Evolutionary conservation across 2,329 filamentous ascomycete species (phyloP), one percentile per base, ranked within the genome.

Genomic region (Plenodomus lindquistii): DNA sequence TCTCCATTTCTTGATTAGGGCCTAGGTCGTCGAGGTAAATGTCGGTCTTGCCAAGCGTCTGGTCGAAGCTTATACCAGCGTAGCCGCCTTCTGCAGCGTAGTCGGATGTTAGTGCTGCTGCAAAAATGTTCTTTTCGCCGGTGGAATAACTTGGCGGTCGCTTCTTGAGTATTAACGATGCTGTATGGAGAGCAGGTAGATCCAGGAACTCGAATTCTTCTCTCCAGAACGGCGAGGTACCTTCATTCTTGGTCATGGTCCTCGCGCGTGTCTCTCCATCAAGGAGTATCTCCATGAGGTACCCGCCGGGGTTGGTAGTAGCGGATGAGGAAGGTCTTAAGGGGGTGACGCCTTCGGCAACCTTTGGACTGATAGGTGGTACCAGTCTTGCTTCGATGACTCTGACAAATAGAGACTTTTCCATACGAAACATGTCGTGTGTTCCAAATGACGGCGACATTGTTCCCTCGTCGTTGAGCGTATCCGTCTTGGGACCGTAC

Each of bases 181-280:
- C 78, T 31, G 82, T 85, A 1, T 87, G 88, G 22, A 89, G 73
- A 1, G 86, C 79, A 1, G 89, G 87, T 7, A 94, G 76, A 64
- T 93, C 89, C 17, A 78, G 74, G 59, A 93, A 92, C 47, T 91
- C 85, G 66, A 87, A 89, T 38, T 88, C 88, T 62, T 94, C 89
- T 46, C 88, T 81, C 89, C 89, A 95, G 47, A 92, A 91, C 0
- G 89, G 89, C 55, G 85, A 88, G 49, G 82, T 85, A 1, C 86
- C 89, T 27, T 85, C 85, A 36, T 77, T 77, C 66, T 90, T 90
- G 18, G 85, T 85, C 41, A 85, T 85, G 0, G 89, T 93, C 54
- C 88, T 84, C 11, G 88, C 87, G 48, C 89, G 82, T 20, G 90
- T 84, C 62, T 94, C 89, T 24, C 88, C 87, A 62, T 94, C 89